Base-by-base conservation (phyloP, 2,329 filamentous ascomycete genomes). In the Hirsutella rhossiliensis region DNA sequence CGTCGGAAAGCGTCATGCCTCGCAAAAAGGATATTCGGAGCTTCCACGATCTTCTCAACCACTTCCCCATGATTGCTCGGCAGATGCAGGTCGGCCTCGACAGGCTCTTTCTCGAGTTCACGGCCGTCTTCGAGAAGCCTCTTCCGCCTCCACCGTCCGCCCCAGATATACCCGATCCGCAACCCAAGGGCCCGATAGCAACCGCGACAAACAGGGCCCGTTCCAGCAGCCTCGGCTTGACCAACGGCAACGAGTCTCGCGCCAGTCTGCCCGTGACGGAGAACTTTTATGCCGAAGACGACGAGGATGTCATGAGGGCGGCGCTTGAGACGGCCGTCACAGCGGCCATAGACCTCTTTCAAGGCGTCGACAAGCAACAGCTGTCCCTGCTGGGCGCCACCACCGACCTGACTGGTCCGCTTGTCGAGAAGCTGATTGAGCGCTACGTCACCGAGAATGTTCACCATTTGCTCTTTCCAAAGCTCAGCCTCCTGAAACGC, bases 11-110 rank as follows among this genome's bases (percentile, higher is more conserved):
- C 30, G 49, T 61, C 3, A 64, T 71, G 28, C 62, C 61, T 5
- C 60, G 75, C 48, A 96, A 95, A 66, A 96, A 94, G 63, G 87
- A 94, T 47, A 84, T 98, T 59, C 87, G 82, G 63, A 87, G 78
- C 30, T 98, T 98, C 59, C 82, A 84, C 48, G 92, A 97, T 51
- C 73, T 98, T 13, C 72, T 98, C 37, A 85, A 86, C 52, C 80
- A 88, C 54, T 98, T 97, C 52, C 92, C 92, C 2, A 85, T 94
- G 77, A 97, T 98, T 54, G 88, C 89, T 20, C 78, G 87, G 47
- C 92, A 98, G 62, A 95, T 98, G 88, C 88, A 96, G 54, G 78
- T 83, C 2, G 92, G 92, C 0, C 65, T 98, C 30, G 90, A 98
- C 56, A 82, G 82, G 55, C 67, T 97, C 23, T 95, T 97, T 57